Percentiles rank a stretch among this genome's conserved stretches.
Conservation (phyloP, 306 rosid genomes). For the Malus sylvestris region DNA sequence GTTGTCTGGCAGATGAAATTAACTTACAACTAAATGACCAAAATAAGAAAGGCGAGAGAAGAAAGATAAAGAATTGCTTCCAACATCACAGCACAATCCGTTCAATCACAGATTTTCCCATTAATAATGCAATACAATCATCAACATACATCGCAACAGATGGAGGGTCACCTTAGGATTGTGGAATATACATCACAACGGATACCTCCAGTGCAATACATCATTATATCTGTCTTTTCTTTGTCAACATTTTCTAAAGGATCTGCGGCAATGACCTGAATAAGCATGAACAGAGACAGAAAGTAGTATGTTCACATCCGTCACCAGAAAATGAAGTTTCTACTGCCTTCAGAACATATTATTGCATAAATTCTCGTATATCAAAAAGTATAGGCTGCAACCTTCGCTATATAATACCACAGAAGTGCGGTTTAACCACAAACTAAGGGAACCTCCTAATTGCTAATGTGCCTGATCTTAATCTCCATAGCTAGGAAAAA, state of each 20-base stretch:
- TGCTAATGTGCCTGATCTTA: not conserved
- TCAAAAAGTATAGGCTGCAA: not conserved
- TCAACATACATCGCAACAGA: not conserved
- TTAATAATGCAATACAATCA: not conserved
- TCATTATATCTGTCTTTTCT: slow-evolving; percentile 58
- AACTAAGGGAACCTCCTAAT: not conserved
- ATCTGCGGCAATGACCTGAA: slow-evolving; percentile 67
- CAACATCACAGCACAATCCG: not conserved
- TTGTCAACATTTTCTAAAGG: slow-evolving; percentile 69
- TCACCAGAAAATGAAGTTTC: slow-evolving; percentile 12
- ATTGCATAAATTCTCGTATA: not conserved
- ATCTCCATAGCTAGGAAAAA: not conserved
- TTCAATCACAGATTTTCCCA: not conserved
- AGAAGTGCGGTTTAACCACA: not conserved
- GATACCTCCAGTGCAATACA: slow-evolving; percentile 98
- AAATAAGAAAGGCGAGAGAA: not conserved
- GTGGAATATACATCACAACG: slow-evolving; percentile 88
- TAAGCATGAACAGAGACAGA: slow-evolving; percentile 11
- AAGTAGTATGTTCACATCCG: slow-evolving; percentile 19
- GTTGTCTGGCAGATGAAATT: slow-evolving; percentile 44
- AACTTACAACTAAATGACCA: not conserved
- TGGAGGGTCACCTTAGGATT: slow-evolving; percentile 54
- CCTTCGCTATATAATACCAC: not conserved
- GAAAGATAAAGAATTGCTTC: not conserved
- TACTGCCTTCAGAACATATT: not conserved